Evolutionary conservation across 2,329 filamentous ascomycete species (phyloP), one percentile per base, ranked within the genome.

Genomic region (Nothophaeocryptopus gaeumannii): DNA sequence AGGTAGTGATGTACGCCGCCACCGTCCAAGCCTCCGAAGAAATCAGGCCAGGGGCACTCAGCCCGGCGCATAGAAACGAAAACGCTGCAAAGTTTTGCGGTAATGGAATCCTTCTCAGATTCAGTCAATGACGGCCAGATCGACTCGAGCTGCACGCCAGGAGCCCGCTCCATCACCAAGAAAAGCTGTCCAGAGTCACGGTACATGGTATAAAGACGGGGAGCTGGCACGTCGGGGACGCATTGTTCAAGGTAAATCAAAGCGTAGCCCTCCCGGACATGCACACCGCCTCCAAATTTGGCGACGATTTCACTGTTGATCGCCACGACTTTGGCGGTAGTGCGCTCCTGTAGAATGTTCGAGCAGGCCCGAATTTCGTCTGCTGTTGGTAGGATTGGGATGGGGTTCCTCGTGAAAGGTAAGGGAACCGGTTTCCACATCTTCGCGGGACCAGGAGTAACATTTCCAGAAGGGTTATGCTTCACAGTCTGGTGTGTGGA

Each of bases 131-230:
- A 26, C 8, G 16, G 32, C 50, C 50, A 50, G 5, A 49, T 14
- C 8, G 11, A 5, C 8, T 50, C 37, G 10, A 53, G 37, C 15
- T 39, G 46, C n/a, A 32, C 14, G 1, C 50, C 50, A 2, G 46
- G 46, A 3, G 38, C 33, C 12, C 47, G 40, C 20, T 50, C 36
- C 50, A 53, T 53, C 5, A 53, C 15, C 11, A 53, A 14, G 32
- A 49, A 53, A 3, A 49, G n/a, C 7, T 50, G 14, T 0, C 44
- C 14, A 0, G 34, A 10, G 16, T 49, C 13, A 11, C 20, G 11
- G 38, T 47, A 54, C 51, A 54, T 54, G 11, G 47, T 48, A 16
- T 43, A 36, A 1, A 54, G 39, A 15, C 48, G 37, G 1, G 51
- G 47, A 0, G 48, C 39, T 9, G 42, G 42, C 11, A 54, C 35